Evolutionary conservation across 139 green algal genomes (phyloP).

Genomic region (Gonium pectorale): DNA sequence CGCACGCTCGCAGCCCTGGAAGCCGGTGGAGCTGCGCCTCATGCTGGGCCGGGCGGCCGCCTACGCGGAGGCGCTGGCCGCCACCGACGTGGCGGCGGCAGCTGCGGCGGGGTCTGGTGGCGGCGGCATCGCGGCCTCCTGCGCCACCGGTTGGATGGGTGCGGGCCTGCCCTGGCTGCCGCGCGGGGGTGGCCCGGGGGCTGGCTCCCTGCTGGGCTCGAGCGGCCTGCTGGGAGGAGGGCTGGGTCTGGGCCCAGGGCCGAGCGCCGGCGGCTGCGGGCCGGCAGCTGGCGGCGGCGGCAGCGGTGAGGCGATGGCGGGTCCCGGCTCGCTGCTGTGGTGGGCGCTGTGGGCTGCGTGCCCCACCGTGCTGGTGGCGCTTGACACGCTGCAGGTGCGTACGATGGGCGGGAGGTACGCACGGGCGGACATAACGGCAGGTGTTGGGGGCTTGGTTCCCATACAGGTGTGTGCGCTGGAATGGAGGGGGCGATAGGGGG

Average conservation of each 20-base stretch:
- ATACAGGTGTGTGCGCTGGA: too few species aligned
- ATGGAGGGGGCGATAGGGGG: too few species aligned
- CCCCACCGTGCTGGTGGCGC: constrained; percentile 35
- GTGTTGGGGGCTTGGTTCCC: too few species aligned
- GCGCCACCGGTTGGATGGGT: not conserved
- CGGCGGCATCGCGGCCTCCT: not conserved
- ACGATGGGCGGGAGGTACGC: not conserved
- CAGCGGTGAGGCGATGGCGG: too few species aligned
- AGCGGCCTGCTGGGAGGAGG: too few species aligned
- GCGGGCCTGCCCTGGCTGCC: constrained; percentile 12
- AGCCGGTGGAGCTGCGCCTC: not conserved
- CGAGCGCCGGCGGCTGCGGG: too few species aligned
- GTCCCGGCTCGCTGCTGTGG: not conserved
- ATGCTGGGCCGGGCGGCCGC: constrained; percentile 15
- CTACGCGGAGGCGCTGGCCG: not conserved
- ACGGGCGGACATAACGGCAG: too few species aligned
- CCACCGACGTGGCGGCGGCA: not conserved
- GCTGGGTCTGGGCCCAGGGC: too few species aligned
- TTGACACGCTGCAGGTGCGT: constrained; percentile 21
- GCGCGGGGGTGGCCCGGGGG: too few species aligned
- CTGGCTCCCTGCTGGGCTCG: too few species aligned
- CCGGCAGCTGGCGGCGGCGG: too few species aligned
- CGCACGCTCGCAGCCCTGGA: constrained; percentile 9
- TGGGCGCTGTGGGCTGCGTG: constrained; percentile 7
- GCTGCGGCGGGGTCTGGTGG: not conserved